Conservation (phyloP, 257 asterid species). For the Solanum dulcamara region DNA sequence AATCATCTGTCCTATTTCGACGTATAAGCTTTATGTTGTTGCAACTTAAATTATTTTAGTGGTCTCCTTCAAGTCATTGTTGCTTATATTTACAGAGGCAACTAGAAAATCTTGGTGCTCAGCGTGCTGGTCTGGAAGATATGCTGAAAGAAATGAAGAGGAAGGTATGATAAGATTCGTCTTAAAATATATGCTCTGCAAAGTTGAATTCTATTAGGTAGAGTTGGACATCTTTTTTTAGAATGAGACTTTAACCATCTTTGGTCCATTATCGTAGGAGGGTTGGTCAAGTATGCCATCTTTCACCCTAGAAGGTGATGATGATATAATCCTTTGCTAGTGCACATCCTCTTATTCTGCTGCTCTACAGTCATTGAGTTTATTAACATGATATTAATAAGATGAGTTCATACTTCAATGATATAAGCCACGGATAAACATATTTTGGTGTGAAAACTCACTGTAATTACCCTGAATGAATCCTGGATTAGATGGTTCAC, state of each 20-base stretch:
- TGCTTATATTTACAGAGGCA: constrained; percentile 7
- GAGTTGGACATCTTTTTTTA: neutral
- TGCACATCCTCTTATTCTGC: neutral
- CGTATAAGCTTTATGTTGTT: neutral
- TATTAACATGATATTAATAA: neutral
- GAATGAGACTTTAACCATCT: neutral
- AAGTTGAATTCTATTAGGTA: neutral
- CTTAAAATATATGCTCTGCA: neutral
- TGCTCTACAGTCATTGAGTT: neutral
- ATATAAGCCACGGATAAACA: neutral
- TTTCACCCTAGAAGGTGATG: neutral
- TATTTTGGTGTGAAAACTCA: neutral
- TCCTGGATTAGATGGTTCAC: neutral
- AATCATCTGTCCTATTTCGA: neutral
- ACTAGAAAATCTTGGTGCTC: constrained; percentile 13
- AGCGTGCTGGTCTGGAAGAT: constrained; percentile 15
- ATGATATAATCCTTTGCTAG: neutral
- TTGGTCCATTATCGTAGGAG: neutral
- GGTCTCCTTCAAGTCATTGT: neutral
- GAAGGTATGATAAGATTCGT: neutral
- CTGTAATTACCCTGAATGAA: neutral
- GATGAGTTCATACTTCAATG: neutral
- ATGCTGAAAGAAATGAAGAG: constrained; percentile 20
- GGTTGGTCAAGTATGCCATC: neutral
- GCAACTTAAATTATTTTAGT: neutral